These are phyloP conservation scores for Theileria parva DNA, from an alignment of 169 alveolate genomes.

Conservation along the genomic window DNA sequence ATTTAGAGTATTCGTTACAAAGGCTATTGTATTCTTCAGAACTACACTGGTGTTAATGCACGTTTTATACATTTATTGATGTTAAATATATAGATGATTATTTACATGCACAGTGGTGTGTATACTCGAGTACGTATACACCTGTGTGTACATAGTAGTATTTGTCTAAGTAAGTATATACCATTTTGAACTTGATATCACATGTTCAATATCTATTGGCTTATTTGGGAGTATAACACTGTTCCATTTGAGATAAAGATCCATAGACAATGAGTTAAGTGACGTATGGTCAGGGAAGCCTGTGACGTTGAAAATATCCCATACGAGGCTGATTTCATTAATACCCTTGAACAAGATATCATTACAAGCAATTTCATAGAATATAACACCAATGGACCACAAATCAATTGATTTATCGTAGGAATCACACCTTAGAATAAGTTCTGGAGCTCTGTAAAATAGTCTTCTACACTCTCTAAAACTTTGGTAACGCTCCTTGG, in stretches of 20 bases:
- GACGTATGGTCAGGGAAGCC: slow-evolving; percentile 8
- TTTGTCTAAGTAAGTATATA: neutral
- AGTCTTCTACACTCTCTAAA: slow-evolving; percentile 44
- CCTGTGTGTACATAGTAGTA: neutral
- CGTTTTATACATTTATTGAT: too few relatives aligned
- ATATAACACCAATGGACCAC: slow-evolving; percentile 91
- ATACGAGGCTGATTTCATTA: slow-evolving; percentile 15
- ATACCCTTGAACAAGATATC: slow-evolving; percentile 8
- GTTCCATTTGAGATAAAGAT: slow-evolving; percentile 5
- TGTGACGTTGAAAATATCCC: neutral
- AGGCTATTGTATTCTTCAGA: neutral
- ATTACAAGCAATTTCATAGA: slow-evolving; percentile 78
- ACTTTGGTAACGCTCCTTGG: slow-evolving; percentile 20
- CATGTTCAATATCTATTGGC: slow-evolving; percentile 12
- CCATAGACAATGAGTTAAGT: neutral
- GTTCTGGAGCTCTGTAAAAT: slow-evolving; percentile 90
- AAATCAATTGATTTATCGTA: slow-evolving; percentile 89
- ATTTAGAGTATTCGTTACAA: slow-evolving; percentile 2
- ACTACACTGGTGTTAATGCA: neutral
- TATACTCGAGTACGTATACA: neutral
- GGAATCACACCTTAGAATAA: slow-evolving; percentile 80
- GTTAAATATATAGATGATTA: too few relatives aligned
- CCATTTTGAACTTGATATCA: neutral
- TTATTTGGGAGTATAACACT: neutral
- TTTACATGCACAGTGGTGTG: neutral